These are phyloP conservation scores for Leccinum solheimii DNA, from an alignment of 1,284 basidiomycete species.

Conservation along the genomic window DNA sequence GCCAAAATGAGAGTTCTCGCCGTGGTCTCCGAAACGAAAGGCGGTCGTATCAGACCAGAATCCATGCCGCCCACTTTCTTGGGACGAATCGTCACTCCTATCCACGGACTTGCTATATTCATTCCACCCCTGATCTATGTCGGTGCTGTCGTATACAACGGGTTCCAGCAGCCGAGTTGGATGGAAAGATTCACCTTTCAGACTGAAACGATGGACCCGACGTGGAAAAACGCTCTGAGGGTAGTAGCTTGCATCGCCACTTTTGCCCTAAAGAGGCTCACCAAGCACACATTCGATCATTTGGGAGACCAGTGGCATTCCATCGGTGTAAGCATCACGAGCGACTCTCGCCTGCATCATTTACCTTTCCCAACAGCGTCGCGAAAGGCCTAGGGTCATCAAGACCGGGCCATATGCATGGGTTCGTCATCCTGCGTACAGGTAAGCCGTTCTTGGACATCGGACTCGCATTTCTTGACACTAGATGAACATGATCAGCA, in stretches of 20 bases:
- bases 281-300: neutral
- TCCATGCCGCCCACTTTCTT: conserved; percentile 20
- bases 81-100: conserved; percentile 26
- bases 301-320: conserved; percentile 32
- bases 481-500: conserved; percentile 14
- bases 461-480: neutral
- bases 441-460: conserved; percentile 5
- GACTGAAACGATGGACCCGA: neutral
- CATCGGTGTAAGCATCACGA: conserved; percentile 22
- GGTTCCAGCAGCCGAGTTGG: conserved; percentile 32
- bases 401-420: conserved; percentile 34
- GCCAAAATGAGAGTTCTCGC: neutral
- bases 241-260: conserved; percentile 18
- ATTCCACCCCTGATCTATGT: conserved; percentile 25
- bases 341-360: neutral
- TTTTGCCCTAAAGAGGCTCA: conserved; percentile 4
- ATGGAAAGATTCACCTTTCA: conserved; percentile 23
- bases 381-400: conserved; percentile 34
- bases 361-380: conserved; percentile 22
- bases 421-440: conserved; percentile 35
- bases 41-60: conserved; percentile 23
- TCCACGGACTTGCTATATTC: conserved; percentile 22
- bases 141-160: conserved; percentile 21
- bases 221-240: conserved; percentile 7
- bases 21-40: conserved; percentile 17